Percentiles rank a stretch among this genome's conserved stretches.
Evolutionary conservation across 306 rosid genomes (phyloP).

Genomic region (Urtica urens): DNA sequence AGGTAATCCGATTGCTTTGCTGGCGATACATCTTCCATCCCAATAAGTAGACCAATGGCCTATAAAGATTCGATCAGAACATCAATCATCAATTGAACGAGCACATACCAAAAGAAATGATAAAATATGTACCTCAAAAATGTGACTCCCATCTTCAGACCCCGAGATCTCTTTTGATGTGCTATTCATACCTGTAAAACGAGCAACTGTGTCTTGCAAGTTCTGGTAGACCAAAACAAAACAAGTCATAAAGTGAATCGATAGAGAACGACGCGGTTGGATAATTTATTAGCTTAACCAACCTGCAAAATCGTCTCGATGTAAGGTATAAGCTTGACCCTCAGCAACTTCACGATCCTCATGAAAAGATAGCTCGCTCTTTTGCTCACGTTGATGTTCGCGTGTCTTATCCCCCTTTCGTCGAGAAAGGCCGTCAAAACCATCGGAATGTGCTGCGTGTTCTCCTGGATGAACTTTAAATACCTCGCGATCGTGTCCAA

Average conservation of each 20-base stretch:
- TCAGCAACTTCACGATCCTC: conserved; percentile 87
- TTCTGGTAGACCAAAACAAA: conserved; percentile 37
- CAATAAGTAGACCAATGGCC: conserved; percentile 95
- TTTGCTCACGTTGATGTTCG: conserved; percentile 63
- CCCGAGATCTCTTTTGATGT: conserved; percentile 46
- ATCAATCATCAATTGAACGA: conserved; percentile 2
- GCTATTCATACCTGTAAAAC: conserved; percentile 51
- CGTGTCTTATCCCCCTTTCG: conserved; percentile 94
- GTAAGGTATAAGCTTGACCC: conserved; percentile 76
- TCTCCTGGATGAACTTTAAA: conserved; percentile 72
- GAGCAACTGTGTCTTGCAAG: conserved; percentile 61
- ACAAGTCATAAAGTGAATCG: neutral
- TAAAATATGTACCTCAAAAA: conserved; percentile 64
- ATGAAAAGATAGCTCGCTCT: conserved; percentile 90
- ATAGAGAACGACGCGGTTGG: neutral
- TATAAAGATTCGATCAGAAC: conserved; percentile 25
- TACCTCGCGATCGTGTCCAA: conserved; percentile 86
- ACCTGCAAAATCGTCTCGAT: conserved; percentile 92
- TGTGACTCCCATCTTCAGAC: conserved; percentile 94
- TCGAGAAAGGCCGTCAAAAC: conserved; percentile 88
- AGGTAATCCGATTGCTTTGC: conserved; percentile 85
- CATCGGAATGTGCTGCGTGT: conserved; percentile 60
- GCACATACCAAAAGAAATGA: neutral
- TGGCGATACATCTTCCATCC: conserved; percentile 80
- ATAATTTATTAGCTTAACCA: conserved; percentile 8